Evolutionary conservation across 371 early-diverging fungal species (phyloP), one percentile per base, ranked within the genome.

Genomic region (Mucor saturninus): DNA sequence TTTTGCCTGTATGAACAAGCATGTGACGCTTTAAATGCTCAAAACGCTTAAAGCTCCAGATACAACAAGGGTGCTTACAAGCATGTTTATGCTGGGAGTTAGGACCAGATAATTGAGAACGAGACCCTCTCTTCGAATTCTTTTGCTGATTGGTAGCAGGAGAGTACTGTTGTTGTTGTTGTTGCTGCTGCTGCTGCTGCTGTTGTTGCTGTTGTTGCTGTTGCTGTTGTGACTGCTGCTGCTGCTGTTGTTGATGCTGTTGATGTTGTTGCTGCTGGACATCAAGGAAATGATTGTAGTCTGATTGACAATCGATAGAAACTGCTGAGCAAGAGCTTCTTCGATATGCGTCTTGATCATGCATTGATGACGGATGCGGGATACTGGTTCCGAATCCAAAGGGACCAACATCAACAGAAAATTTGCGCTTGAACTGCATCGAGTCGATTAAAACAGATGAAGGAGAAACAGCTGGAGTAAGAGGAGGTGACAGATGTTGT

Each of bases 1-100:
- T 73, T 59, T 85, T 86, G 28, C 85, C 86, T 8, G 87, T 83
- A 39, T 87, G 87, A 48, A 87, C 86, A 37, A 65, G 48, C 66
- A 66, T 59, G 52, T 73, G 65, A 51, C 73, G 68, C 50, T 72
- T 62, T 15, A 71, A 59, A 50, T 74, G 71, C 26, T 67, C 65
- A 37, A 70, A 69, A 15, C 65, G 61, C 26, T 72, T 65, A 68
- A 87, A 87, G 49, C 84, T 84, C 86, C 84, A 61, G 9, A 38
- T 28, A 60, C 65, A 69, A 49, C 56, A 65, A 57, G 68, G 65
- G 32, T 68, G 57, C 38, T 67, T 72, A 60, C 68, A 72, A 37
- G 58, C 67, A 54, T 76, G 76, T 45, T 74, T 74, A 46, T 77
- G 75, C 38, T 74, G 72, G 29, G 72, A 63, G 49, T 60, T 61